Evolutionary conservation across 1,284 basidiomycete genomes (phyloP).

Genomic region (Puccinia brachypodii): DNA sequence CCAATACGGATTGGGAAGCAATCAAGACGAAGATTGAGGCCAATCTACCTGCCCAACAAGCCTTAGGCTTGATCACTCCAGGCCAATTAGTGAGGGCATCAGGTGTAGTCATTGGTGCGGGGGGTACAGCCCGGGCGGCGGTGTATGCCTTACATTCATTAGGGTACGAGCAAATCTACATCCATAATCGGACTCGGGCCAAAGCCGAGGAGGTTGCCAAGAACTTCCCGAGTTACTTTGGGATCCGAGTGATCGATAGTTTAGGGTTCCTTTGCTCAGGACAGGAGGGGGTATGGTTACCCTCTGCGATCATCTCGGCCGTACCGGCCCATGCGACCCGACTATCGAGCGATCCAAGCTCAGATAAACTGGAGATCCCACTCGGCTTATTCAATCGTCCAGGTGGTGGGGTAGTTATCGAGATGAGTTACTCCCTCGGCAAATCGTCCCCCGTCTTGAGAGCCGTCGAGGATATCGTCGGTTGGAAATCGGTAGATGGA

Average conservation of each 20-base stretch:
- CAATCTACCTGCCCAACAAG: constrained; percentile 49
- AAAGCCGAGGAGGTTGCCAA: constrained; percentile 71
- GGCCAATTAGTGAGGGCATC: constrained; percentile 58
- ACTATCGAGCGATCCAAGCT: constrained; percentile 55
- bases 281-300: constrained; percentile 62
- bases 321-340: constrained; percentile 57
- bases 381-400: constrained; percentile 58
- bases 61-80: constrained; percentile 56
- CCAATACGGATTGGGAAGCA: constrained; percentile 91
- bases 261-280: constrained; percentile 64
- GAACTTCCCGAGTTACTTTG: constrained; percentile 67
- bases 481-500: constrained; percentile 75
- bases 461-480: constrained; percentile 58
- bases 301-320: constrained; percentile 80
- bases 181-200: constrained; percentile 76
- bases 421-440: constrained; percentile 87
- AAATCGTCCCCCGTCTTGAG: constrained; percentile 66
- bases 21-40: constrained; percentile 65
- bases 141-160: constrained; percentile 78
- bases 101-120: constrained; percentile 82
- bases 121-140: constrained; percentile 87
- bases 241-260: constrained; percentile 66
- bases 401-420: constrained; percentile 70
- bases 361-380: constrained; percentile 59
- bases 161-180: constrained; percentile 69